Conservation (phyloP, 2,329 filamentous ascomycete genomes). For the Hypoxylon sp. region DNA sequence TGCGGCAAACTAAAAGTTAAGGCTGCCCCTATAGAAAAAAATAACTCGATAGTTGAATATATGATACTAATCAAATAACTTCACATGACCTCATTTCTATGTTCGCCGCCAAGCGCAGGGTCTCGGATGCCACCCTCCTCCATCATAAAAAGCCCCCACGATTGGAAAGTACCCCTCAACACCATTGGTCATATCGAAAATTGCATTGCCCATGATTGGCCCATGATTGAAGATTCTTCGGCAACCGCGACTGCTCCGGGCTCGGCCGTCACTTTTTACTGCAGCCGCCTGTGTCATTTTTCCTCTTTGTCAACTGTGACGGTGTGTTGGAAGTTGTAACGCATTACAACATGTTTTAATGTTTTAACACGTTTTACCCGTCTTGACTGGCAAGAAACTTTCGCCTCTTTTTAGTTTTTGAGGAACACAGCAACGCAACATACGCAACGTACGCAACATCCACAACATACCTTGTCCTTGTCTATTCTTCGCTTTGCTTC, state of each 20-base stretch:
- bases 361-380: too few species aligned
- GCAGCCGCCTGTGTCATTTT: slow-evolving; percentile 31
- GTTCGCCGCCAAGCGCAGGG: slow-evolving; percentile 29
- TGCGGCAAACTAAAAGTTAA: slow-evolving; percentile 18
- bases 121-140: slow-evolving; percentile 18
- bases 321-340: too few species aligned
- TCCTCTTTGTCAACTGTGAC: neutral
- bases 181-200: slow-evolving; percentile 31
- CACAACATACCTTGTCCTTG: slow-evolving; percentile 28
- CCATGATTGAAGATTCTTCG: slow-evolving; percentile 35
- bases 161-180: slow-evolving; percentile 1
- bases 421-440: too few species aligned
- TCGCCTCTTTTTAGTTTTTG: too few species aligned
- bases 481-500: slow-evolving; percentile 41
- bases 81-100: slow-evolving; percentile 23
- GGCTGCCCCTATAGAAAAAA: slow-evolving; percentile 21
- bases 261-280: slow-evolving; percentile 36
- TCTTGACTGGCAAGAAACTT: too few species aligned
- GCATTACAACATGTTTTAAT: too few species aligned
- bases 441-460: too few species aligned
- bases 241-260: slow-evolving; percentile 38
- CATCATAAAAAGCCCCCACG: slow-evolving; percentile 34
- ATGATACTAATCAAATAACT: slow-evolving; percentile 21
- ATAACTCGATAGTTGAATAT: slow-evolving; percentile 12
- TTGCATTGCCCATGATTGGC: slow-evolving; percentile 39